These are phyloP conservation scores for Trypanosoma cruzi DNA, from an alignment of 208 protist species.

Conservation along the genomic window DNA sequence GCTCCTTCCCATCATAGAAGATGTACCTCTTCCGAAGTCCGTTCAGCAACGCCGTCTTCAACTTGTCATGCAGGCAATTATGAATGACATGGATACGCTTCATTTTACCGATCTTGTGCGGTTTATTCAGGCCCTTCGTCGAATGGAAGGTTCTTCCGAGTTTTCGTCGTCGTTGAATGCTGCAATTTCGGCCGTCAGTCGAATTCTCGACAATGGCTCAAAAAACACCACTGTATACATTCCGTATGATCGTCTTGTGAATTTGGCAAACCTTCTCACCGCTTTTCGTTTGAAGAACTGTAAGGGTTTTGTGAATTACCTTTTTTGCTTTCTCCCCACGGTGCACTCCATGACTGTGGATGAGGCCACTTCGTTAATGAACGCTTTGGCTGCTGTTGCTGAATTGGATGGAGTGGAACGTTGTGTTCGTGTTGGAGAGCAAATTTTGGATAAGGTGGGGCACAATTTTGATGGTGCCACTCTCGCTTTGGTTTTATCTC, in stretches of 20 bases:
- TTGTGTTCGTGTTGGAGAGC: constrained; percentile 26
- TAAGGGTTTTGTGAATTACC: constrained; percentile 48
- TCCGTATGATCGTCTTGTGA: constrained; percentile 41
- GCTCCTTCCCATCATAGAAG: constrained; percentile 32
- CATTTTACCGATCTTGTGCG: constrained; percentile 38
- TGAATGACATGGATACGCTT: constrained; percentile 19
- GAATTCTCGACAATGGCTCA: not conserved
- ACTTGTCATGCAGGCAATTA: constrained; percentile 25
- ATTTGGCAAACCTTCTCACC: constrained; percentile 51
- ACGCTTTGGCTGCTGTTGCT: constrained; percentile 40
- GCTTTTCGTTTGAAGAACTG: constrained; percentile 61
- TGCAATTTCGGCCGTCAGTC: constrained; percentile 29
- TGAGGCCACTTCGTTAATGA: constrained; percentile 48
- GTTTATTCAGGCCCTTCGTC: constrained; percentile 52
- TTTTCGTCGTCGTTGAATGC: constrained; percentile 31
- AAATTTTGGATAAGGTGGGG: constrained; percentile 24
- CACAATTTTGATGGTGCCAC: not conserved
- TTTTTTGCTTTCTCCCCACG: constrained; percentile 21
- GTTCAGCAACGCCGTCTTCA: constrained; percentile 24
- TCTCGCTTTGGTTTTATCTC: constrained; percentile 16
- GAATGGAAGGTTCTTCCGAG: constrained; percentile 35
- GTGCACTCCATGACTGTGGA: constrained; percentile 37
- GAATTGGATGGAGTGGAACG: constrained; percentile 15
- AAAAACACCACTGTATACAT: constrained; percentile 10
- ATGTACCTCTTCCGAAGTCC: constrained; percentile 17